Percentiles rank a stretch among this genome's conserved stretches.
Conservation (phyloP, 257 asterid genomes). For the Nemophila menziesii region DNA sequence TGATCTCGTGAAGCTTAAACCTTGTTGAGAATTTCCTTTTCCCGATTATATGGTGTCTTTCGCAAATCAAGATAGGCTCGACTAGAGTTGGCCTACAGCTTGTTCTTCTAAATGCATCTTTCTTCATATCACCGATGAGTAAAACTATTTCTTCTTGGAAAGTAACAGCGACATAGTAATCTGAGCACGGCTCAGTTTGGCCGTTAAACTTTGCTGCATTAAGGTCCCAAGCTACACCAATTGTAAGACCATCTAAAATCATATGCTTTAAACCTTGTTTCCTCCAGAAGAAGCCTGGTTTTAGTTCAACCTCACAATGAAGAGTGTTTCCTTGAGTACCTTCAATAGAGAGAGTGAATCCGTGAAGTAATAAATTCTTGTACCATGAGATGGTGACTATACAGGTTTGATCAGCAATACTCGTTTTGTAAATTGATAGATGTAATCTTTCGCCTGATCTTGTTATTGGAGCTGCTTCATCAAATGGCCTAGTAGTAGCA, state of each 20-base stretch:
- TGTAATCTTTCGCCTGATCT: conserved; percentile 70
- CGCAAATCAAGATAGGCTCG: conserved; percentile 62
- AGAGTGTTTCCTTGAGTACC: conserved; percentile 42
- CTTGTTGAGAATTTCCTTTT: conserved; percentile 54
- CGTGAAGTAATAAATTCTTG: conserved; percentile 88
- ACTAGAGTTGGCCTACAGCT: conserved; percentile 69
- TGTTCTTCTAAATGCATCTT: conserved; percentile 75
- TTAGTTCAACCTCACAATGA: conserved; percentile 77
- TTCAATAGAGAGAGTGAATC: conserved; percentile 62
- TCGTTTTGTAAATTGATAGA: conserved; percentile 66
- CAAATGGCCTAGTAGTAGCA: conserved; percentile 33
- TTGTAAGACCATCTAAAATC: conserved; percentile 27
- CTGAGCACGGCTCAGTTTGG: conserved; percentile 67
- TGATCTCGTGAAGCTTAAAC: conserved; percentile 63
- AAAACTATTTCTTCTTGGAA: conserved; percentile 61
- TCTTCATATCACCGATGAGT: conserved; percentile 60
- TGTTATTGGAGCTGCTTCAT: conserved; percentile 43
- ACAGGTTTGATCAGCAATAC: conserved; percentile 52
- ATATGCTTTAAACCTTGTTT: conserved; percentile 74
- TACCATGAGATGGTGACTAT: conserved; percentile 80
- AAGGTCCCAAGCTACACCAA: conserved; percentile 78
- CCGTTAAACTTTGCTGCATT: conserved; percentile 65
- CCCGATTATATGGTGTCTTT: conserved; percentile 79
- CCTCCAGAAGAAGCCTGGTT: conserved; percentile 91
- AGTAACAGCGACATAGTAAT: conserved; percentile 76